These are phyloP conservation scores for Ascochyta fabae DNA, from an alignment of 2,329 filamentous ascomycete genomes.

Conservation along the genomic window DNA sequence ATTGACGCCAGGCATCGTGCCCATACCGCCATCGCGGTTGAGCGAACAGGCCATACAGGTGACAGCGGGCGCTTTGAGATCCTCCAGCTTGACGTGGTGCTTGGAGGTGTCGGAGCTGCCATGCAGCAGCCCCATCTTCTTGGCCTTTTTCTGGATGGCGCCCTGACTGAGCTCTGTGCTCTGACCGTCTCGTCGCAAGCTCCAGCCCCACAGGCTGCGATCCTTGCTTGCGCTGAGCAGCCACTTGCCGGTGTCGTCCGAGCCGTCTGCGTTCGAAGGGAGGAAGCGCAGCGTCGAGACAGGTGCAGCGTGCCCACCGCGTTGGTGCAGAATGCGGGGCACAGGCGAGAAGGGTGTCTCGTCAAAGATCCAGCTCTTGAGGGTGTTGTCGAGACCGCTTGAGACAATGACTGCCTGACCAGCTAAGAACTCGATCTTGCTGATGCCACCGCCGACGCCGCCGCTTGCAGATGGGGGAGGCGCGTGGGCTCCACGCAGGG, in stretches of 20 bases:
- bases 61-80: constrained; percentile 87
- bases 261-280: constrained; percentile 85
- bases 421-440: constrained; percentile 84
- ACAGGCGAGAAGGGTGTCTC: constrained; percentile 86
- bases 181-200: constrained; percentile 90
- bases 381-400: constrained; percentile 88
- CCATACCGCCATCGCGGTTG: constrained; percentile 94
- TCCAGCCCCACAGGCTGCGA: constrained; percentile 95
- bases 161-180: constrained; percentile 94
- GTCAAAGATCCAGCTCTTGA: constrained; percentile 97
- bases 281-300: constrained; percentile 84
- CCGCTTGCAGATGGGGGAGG: constrained; percentile 66
- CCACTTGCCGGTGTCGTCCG: constrained; percentile 91
- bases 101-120: constrained; percentile 64
- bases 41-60: constrained; percentile 89
- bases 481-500: constrained; percentile 87
- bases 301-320: constrained; percentile 87
- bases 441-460: constrained; percentile 74
- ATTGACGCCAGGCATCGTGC: constrained; percentile 77
- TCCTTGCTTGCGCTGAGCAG: constrained; percentile 88
- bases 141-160: constrained; percentile 83
- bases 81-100: constrained; percentile 69
- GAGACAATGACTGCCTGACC: constrained; percentile 91
- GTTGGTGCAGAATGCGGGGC: constrained; percentile 81
- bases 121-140: constrained; percentile 78